Evolutionary conservation across 2,329 filamentous ascomycete genomes (phyloP), one percentile per base, ranked within the genome.

Genomic region (Rhinocladiella mackenziei): DNA sequence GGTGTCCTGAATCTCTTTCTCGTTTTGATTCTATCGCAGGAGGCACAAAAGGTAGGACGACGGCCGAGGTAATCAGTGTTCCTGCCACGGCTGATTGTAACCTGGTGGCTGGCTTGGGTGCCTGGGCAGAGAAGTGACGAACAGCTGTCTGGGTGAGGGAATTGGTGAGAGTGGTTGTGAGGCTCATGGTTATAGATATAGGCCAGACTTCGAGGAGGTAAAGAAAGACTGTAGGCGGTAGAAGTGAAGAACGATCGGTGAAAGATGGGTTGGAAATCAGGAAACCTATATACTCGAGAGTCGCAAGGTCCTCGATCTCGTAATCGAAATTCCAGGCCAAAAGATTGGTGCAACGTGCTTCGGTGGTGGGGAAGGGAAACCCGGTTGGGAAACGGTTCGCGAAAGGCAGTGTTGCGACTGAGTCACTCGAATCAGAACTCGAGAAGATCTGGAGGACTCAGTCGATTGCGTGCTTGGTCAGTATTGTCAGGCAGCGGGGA

Each of bases 21-120:
- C 65, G 62, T 23, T 66, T 68, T 47, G 68, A 70, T 48, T 71
- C 68, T 8, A 72, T 58, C 3, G 69, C 69, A 5, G 69, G 69
- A 19, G 69, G 69, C 2, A 71, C 63, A 49, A 71, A 72, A 4
- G 69, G 69, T 4, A 71, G 56, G 13, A 70, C 60, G 14, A 71
- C 67, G 2, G 64, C 66, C 1, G 67, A 65, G 29, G 65, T 57
- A 10, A 72, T 60, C 48, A 67, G 68, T 10, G 66, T 66, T 39
- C 60, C 61, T 33, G 67, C 62, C 20, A 70, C 53, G 31, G 67
- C 64, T 25, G 66, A 66, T 30, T 66, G 61, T 34, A 61, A 58
- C 30, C 63, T 66, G 37, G 61, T 65, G 32, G 66, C 62, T 13
- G 65, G 64, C 17, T 55, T 63, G 25, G 66, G 61, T 47, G 65